phyloP scores from a whole-genome alignment of 495 filamentous ascomycete species.

The Daldinia childiae region DNA sequence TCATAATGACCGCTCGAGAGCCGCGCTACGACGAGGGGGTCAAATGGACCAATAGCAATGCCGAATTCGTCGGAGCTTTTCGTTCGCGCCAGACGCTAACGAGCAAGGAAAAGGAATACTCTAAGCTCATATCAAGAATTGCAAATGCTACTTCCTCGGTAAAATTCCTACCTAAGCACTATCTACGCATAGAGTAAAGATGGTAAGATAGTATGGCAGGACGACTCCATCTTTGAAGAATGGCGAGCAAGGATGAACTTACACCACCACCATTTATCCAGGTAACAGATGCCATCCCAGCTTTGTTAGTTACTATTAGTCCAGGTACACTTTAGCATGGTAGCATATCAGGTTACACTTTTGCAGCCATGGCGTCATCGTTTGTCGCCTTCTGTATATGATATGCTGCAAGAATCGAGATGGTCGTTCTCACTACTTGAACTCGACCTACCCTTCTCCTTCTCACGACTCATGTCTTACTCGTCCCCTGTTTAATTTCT shows the following conservation, averaged over 20 bases:
- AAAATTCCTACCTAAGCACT: not conserved
- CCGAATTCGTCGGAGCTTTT: constrained; percentile 23
- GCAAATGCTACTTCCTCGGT: constrained; percentile 13
- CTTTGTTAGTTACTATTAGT: constrained; percentile 5
- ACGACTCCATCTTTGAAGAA: constrained; percentile 1
- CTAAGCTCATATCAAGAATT: constrained; percentile 9
- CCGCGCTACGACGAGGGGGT: constrained; percentile 23
- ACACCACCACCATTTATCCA: not conserved
- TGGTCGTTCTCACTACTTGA: constrained; percentile 26
- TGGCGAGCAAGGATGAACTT: constrained; percentile 19
- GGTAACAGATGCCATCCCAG: constrained; percentile 7
- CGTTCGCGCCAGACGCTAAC: constrained; percentile 20
- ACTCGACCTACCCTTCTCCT: constrained; percentile 23
- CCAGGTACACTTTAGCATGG: constrained; percentile 10
- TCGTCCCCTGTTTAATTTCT: constrained; percentile 18
- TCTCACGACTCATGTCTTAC: constrained; percentile 4
- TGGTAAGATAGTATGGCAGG: not conserved
- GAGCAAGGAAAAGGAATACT: constrained; percentile 21
- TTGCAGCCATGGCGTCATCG: constrained; percentile 33
- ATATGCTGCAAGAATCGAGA: constrained; percentile 16
- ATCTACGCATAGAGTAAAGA: not conserved
- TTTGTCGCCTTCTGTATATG: constrained; percentile 14
- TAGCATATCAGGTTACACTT: constrained; percentile 6
- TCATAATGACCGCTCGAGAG: constrained; percentile 29
- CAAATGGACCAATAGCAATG: constrained; percentile 9